These are phyloP conservation scores for Teunomyces stri DNA, from an alignment of 805 yeast species.

Conservation along the genomic window DNA sequence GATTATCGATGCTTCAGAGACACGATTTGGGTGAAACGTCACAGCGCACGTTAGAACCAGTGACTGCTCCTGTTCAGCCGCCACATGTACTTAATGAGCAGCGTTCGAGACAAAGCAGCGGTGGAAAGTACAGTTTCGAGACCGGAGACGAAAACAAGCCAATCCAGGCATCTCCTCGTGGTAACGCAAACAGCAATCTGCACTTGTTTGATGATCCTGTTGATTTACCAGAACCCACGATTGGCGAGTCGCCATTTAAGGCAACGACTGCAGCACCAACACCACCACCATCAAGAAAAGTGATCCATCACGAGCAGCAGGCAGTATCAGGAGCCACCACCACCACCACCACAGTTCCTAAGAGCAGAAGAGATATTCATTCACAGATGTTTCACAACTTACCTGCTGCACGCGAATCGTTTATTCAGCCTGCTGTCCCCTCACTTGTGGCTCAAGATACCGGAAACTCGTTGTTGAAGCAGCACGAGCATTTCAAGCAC, in stretches of 20 bases:
- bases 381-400: constrained; percentile 48
- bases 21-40: constrained; percentile 25
- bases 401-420: constrained; percentile 34
- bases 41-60: background rate
- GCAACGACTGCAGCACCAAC: constrained; percentile 31
- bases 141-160: constrained; percentile 38
- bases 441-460: constrained; percentile 36
- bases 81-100: background rate
- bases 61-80: constrained; percentile 1
- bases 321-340: background rate
- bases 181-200: background rate
- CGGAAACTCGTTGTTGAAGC: constrained; percentile 45
- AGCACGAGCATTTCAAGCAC: constrained; percentile 46
- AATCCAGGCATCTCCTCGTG: constrained; percentile 26
- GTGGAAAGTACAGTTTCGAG: constrained; percentile 36
- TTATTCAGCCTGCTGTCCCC: constrained; percentile 9
- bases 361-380: constrained; percentile 41
- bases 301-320: constrained; percentile 24
- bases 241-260: constrained; percentile 7
- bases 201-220: background rate
- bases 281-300: constrained; percentile 58
- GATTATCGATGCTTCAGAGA: constrained; percentile 32
- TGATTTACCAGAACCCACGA: constrained; percentile 7
- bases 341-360: constrained; percentile 4
- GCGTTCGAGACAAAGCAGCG: constrained; percentile 16